Evolutionary conservation across 306 rosid species (phyloP).

Genomic region (Quercus mongolica): DNA sequence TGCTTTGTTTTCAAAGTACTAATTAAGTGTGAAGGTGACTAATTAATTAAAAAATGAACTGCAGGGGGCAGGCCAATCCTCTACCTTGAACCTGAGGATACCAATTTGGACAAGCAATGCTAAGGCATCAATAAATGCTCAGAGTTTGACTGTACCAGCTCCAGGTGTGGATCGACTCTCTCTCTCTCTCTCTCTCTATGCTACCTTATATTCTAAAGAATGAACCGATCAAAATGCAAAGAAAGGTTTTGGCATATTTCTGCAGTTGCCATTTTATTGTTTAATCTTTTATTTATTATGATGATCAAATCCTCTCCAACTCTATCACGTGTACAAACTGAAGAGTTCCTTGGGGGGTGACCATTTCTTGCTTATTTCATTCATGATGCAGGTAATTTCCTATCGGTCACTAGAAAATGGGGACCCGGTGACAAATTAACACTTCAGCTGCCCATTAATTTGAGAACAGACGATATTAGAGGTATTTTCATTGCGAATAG

Average conservation of each 20-base stretch:
- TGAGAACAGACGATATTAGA: constrained; percentile 64
- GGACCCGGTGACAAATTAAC: constrained; percentile 52
- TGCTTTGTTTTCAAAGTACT: background rate
- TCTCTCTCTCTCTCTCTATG: background rate
- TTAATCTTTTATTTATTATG: background rate
- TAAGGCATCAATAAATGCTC: constrained; percentile 42
- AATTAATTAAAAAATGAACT: background rate
- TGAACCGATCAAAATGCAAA: background rate
- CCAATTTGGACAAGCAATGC: constrained; percentile 78
- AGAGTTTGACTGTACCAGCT: constrained; percentile 35
- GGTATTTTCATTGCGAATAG: constrained; percentile 36
- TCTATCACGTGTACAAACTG: background rate
- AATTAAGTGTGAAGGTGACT: background rate
- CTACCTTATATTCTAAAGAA: background rate
- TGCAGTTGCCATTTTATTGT: no score
- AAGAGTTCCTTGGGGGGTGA: background rate
- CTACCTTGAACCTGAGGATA: constrained; percentile 56
- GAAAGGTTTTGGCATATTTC: background rate
- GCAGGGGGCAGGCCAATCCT: constrained; percentile 35
- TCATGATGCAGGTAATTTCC: constrained; percentile 53
- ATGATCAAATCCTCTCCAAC: background rate
- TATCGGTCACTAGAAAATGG: constrained; percentile 54
- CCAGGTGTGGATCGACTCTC: constrained; percentile 45
- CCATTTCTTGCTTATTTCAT: background rate
- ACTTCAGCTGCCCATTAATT: constrained; percentile 60